phyloP scores from a whole-genome alignment of 164 flowering plant species.

The Vitis rotundifolia region DNA sequence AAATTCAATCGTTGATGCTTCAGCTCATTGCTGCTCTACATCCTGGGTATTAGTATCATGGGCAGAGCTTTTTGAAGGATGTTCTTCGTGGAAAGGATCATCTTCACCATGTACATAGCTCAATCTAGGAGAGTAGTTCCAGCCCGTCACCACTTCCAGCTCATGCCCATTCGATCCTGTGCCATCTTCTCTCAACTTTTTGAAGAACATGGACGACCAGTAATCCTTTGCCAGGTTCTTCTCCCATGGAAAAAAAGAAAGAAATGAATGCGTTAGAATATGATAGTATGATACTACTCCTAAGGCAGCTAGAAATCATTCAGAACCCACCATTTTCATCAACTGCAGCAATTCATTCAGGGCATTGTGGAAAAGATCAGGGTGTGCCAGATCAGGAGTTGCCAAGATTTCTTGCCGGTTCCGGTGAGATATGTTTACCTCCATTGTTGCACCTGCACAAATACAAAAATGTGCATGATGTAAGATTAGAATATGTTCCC shows the following conservation, averaged over 20 bases:
- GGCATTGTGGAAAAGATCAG: constrained; percentile 61
- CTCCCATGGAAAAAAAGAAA: not conserved
- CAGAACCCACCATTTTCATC: constrained; percentile 63
- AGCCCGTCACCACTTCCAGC: constrained; percentile 38
- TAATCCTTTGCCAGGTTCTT: constrained; percentile 80
- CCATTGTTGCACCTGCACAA: constrained; percentile 72
- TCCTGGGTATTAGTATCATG: constrained; percentile 9
- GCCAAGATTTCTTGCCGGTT: constrained; percentile 65
- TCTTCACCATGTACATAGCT: constrained; percentile 68
- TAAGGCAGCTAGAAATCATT: not conserved
- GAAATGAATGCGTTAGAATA: not conserved
- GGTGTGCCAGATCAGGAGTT: constrained; percentile 60
- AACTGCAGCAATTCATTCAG: constrained; percentile 66
- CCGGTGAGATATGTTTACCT: constrained; percentile 78
- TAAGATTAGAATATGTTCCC: not conserved
- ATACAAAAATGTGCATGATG: not conserved
- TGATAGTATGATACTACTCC: not conserved
- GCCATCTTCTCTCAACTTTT: constrained; percentile 68
- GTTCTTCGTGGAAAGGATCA: constrained; percentile 78
- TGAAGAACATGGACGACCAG: constrained; percentile 78
- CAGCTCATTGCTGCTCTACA: too few relatives aligned
- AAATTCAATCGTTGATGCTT: too few relatives aligned
- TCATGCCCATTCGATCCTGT: constrained; percentile 34
- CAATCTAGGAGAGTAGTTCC: constrained; percentile 65
- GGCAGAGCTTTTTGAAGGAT: constrained; percentile 30